Base-by-base conservation (phyloP, 768 basidiomycete genomes). In the Auricularia sp. region DNA sequence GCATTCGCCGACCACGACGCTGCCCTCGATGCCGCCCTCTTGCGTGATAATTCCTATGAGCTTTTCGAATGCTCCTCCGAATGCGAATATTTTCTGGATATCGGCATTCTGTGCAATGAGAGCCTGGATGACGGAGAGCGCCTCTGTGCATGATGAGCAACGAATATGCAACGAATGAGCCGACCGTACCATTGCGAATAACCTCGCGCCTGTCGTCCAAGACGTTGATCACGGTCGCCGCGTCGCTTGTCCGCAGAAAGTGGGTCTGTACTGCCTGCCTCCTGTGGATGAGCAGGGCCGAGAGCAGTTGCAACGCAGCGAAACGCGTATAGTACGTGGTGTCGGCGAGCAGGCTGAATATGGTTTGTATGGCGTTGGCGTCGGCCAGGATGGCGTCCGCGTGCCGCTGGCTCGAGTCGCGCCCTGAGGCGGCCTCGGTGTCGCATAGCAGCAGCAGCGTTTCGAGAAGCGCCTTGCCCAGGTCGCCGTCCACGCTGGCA, bases 31-130 rank as follows among this genome's bases (percentile, higher is more conserved):
- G 0, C 97, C 97, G 24, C 94, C 92, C 74, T 98, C 96, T 67
- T 85, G 82, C 10, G 84, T 82, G 67, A 98, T 83, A 61, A 91
- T 94, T 64, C 87, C 87, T 77, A 98, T 94, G 37, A 99, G 82
- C 72, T 89, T 92, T 78, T 99, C 97, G 71, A 99, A 98, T 1
- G 91, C 92, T 21, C 97, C 94, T 69, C 94, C 94, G 70, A 99
- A 99, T 0, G 95, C 94, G 56, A 98, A 85, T 36, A 98, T 86
- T 75, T 98, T 98, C 72, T 98, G 96, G 42, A 99, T 91, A 73
- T 98, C 93, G 37, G 90, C 84, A 69, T 90, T 98, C 69, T 94
- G 89, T 0, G 86, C 85, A 42, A 90, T 85, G 14, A 99, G 79
- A 4, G 85, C 79, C 67, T 95, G 90, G 39, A 94, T 81, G 77